A percentile compares a stretch with the other conserved stretches of the same genome.
Evolutionary conservation across 352 stramenopile genomes (phyloP).

Genomic region (Globisporangium nagaii): DNA sequence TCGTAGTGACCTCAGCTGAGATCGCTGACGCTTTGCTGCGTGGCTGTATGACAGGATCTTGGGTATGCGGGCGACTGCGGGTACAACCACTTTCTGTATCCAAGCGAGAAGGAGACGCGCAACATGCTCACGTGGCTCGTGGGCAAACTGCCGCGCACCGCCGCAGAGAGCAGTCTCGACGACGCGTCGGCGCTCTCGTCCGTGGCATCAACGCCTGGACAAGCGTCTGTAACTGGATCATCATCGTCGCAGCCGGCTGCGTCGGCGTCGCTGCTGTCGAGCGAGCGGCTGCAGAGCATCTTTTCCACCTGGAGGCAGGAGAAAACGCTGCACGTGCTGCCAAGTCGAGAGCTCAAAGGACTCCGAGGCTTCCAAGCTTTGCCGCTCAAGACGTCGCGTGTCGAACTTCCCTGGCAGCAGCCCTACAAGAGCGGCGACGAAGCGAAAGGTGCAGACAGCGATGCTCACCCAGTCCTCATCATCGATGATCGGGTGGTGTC

Average conservation of each 20-base stretch:
- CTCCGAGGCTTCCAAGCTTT: constrained; percentile 51
- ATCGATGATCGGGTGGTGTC: background rate
- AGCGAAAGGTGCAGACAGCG: background rate
- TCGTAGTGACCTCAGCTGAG: too few species aligned
- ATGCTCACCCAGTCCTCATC: background rate
- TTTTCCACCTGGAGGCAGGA: constrained; percentile 51
- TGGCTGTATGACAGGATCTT: constrained; percentile 52
- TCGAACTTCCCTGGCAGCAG: constrained; percentile 35
- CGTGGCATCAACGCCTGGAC: background rate
- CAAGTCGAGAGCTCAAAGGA: constrained; percentile 23
- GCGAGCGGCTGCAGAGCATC: constrained; percentile 13
- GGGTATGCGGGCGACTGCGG: constrained; percentile 81
- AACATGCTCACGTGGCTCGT: constrained; percentile 81
- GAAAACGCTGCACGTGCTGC: constrained; percentile 40
- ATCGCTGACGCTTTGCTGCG: too few species aligned
- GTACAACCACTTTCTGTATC: constrained; percentile 89
- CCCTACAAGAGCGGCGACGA: background rate
- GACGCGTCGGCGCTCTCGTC: background rate
- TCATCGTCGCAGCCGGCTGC: background rate
- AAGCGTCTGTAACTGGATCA: background rate
- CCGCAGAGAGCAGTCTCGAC: constrained; percentile 4
- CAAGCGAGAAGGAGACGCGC: constrained; percentile 75
- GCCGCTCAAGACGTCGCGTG: constrained; percentile 26
- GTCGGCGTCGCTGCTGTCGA: background rate
- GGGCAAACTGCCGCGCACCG: constrained; percentile 53